A percentile compares a stretch with the other conserved stretches of the same genome.
Evolutionary conservation across 2,329 filamentous ascomycete genomes (phyloP).

Genomic region (Claviceps humidiphila): DNA sequence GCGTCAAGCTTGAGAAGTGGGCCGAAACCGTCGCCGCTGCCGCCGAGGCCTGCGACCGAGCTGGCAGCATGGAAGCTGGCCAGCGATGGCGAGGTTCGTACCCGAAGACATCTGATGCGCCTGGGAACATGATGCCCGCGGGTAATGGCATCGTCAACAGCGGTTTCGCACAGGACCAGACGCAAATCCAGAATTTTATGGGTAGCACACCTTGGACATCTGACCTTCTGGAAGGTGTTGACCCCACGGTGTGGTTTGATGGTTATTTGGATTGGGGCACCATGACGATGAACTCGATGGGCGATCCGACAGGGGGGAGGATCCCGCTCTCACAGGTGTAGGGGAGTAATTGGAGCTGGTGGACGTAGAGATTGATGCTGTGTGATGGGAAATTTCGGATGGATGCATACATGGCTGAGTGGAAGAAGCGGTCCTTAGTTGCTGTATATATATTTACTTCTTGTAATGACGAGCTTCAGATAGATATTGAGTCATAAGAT

Average conservation of each 20-base stretch:
- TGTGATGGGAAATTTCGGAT: not conserved
- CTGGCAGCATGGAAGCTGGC: not conserved
- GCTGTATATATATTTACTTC: not conserved
- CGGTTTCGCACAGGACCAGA: conserved; percentile 12
- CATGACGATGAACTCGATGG: conserved; percentile 19
- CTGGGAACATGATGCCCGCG: conserved; percentile 1
- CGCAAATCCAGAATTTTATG: conserved; percentile 14
- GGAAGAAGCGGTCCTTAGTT: not conserved
- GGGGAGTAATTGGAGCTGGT: not conserved
- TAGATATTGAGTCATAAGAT: too few species aligned
- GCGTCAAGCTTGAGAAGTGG: conserved; percentile 33
- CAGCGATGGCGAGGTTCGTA: conserved; percentile 9
- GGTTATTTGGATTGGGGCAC: conserved; percentile 23
- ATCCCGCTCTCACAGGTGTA: conserved; percentile 5
- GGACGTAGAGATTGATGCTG: not conserved
- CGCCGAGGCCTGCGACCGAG: conserved; percentile 13
- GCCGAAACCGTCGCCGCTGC: conserved; percentile 30
- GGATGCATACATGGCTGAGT: not conserved
- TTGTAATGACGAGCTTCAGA: too few species aligned
- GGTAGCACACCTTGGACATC: conserved; percentile 17
- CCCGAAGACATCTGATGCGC: conserved; percentile 4
- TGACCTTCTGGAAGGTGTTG: conserved; percentile 20
- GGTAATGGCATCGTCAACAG: conserved; percentile 4
- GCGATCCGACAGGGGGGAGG: conserved; percentile 5
- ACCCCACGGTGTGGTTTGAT: conserved; percentile 23